Conservation (phyloP, 768 basidiomycete genomes). For the Asterophora parasitica region DNA sequence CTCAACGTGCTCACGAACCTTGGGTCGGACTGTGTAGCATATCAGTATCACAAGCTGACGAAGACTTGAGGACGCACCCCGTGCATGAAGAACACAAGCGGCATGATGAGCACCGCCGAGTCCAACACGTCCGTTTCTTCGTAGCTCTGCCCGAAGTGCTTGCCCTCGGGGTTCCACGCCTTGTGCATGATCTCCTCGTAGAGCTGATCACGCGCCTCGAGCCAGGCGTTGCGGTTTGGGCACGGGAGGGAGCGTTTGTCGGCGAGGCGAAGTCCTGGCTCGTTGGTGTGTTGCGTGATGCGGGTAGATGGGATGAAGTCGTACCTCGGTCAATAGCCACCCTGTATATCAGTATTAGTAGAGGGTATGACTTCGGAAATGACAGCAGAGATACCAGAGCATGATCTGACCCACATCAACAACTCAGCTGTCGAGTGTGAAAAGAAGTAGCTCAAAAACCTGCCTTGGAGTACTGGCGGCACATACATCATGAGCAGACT, state of each 20-base stretch:
- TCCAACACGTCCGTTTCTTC: constrained; percentile 82
- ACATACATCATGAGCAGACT: neutral
- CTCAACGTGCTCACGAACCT: constrained; percentile 84
- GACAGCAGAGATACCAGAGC: constrained; percentile 58
- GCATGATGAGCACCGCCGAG: constrained; percentile 88
- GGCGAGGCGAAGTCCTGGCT: constrained; percentile 73
- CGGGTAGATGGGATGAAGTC: neutral
- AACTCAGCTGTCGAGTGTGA: constrained; percentile 10
- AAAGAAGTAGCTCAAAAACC: constrained; percentile 22
- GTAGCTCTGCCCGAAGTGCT: constrained; percentile 84
- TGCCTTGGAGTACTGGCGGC: constrained; percentile 74
- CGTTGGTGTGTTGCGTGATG: neutral
- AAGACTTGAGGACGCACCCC: constrained; percentile 41
- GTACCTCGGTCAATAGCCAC: constrained; percentile 89
- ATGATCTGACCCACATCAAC: constrained; percentile 53
- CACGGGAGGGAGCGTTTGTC: constrained; percentile 94
- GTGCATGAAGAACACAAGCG: constrained; percentile 87
- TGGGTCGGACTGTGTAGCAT: constrained; percentile 69
- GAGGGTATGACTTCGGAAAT: neutral
- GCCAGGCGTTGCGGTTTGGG: constrained; percentile 67
- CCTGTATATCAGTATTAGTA: constrained; percentile 37
- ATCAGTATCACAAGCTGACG: no score
- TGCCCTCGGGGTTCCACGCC: constrained; percentile 71
- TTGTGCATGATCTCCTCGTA: constrained; percentile 94
- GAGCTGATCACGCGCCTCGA: constrained; percentile 67